Conservation (phyloP, 305 asterid genomes). For the Solanum hybrid region DNA sequence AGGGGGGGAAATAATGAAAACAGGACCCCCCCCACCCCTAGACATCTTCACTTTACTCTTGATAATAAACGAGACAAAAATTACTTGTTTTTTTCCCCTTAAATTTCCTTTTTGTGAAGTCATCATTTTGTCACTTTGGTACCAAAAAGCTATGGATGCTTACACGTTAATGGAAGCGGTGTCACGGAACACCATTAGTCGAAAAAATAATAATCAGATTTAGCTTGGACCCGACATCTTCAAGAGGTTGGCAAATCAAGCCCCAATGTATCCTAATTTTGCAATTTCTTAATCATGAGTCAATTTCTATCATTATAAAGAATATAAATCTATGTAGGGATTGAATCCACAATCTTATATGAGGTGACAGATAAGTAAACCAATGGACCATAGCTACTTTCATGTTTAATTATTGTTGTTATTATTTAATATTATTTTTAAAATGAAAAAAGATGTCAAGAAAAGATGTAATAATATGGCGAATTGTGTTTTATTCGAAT, state of each 20-base stretch:
- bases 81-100: not conserved
- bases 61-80: conserved; percentile 8
- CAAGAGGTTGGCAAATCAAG: not conserved
- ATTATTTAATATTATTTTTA: not conserved
- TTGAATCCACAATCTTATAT: not conserved
- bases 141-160: conserved; percentile 10
- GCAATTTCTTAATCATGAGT: not conserved
- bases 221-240: not conserved
- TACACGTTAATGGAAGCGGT: not conserved
- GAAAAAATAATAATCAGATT: not conserved
- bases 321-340: not conserved
- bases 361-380: not conserved
- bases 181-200: not conserved
- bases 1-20: too few species aligned
- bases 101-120: conserved; percentile 2
- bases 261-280: not conserved
- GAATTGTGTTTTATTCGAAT: not conserved
- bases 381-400: not conserved
- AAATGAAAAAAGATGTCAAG: not conserved
- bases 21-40: too few species aligned
- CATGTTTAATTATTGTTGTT: not conserved
- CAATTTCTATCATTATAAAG: not conserved
- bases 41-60: not conserved
- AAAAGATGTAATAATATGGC: not conserved
- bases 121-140: conserved; percentile 2